Base-by-base conservation (phyloP, 306 rosid genomes). In the Malus fusca region DNA sequence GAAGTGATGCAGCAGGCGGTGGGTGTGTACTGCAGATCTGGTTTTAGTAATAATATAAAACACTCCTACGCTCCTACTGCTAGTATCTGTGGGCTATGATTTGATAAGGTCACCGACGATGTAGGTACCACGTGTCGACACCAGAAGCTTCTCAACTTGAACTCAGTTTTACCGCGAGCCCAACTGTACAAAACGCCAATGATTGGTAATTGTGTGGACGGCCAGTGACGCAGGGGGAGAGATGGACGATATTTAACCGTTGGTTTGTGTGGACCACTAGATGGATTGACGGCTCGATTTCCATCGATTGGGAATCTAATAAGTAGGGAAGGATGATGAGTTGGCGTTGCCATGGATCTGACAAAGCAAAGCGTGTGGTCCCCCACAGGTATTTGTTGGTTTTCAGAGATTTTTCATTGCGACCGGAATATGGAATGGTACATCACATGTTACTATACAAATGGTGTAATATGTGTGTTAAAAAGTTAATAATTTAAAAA, bases 361-460 rank as follows among this genome's bases (percentile, higher is more conserved):
- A 31, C 68, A 13, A 17, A 3, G 68, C 68, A 13, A 17, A 17
- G 68, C 43, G 42, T 31, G 43, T 6, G 68, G 22, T 64, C 68
- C 14, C 68, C 43, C 14, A 5, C 19, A 3, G 35, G 35, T 14
- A 25, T 11, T 0, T 13, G 21, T 61, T 61, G 14, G 9, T 8
- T 23, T 46, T 7, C 2, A 35, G 40, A 35, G 8, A 35, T 35
- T 35, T 5, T 5, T 33, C 2, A 31, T 0, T 5, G 1, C 0
- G 6, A 4, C 0, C 35, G 35, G 6, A 33, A 33, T 7, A 33
- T 1, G n/a, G 1, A 1, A 0, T 33, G 1, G 2, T 35, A 35
- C 0, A 6, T 0, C 0, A 37, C 2, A 10, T 37, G 0, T 7
- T 0, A 1, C 0, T 37, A 37, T 7, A 37, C 0, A 7, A 37